Conservation (phyloP, 192 early-diverging fungal species). For the Coemansia javaensis region DNA sequence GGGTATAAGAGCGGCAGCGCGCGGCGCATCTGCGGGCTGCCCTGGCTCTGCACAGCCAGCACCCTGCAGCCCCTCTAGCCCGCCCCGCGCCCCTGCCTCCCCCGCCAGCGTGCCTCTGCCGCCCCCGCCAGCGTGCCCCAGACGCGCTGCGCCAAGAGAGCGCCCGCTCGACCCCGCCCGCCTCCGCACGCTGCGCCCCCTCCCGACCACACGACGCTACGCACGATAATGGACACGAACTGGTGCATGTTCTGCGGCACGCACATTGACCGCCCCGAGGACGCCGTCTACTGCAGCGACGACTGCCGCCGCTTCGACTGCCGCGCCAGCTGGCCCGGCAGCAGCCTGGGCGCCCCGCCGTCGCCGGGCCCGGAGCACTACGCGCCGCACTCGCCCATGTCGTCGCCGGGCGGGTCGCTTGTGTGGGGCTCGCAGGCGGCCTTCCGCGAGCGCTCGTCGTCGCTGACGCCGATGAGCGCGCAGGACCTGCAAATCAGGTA, state of each 20-base stretch:
- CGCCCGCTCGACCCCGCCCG: not conserved
- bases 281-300: constrained; percentile 43
- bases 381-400: constrained; percentile 12
- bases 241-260: constrained; percentile 50
- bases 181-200: not conserved
- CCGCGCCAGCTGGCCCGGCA: not conserved
- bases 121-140: not conserved
- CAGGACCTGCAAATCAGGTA: constrained; percentile 36
- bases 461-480: constrained; percentile 40
- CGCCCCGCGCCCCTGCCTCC: too few relatives aligned
- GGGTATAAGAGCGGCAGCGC: too few relatives aligned
- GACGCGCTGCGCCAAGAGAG: not conserved
- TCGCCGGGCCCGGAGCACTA: constrained; percentile 30
- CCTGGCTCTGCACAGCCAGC: too few relatives aligned
- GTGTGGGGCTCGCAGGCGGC: constrained; percentile 17
- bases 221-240: constrained; percentile 35
- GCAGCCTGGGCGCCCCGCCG: not conserved
- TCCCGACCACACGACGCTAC: not conserved
- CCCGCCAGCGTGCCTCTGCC: too few relatives aligned
- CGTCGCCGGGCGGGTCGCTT: constrained; percentile 23
- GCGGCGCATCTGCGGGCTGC: too few relatives aligned
- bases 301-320: constrained; percentile 28
- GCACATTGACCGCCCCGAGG: constrained; percentile 45
- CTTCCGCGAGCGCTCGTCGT: constrained; percentile 39
- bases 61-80: too few relatives aligned